Percentiles rank a stretch among this genome's conserved stretches.
Conservation (phyloP, 176 grass and related monocot species). For the Bolboschoenus planiculmis region DNA sequence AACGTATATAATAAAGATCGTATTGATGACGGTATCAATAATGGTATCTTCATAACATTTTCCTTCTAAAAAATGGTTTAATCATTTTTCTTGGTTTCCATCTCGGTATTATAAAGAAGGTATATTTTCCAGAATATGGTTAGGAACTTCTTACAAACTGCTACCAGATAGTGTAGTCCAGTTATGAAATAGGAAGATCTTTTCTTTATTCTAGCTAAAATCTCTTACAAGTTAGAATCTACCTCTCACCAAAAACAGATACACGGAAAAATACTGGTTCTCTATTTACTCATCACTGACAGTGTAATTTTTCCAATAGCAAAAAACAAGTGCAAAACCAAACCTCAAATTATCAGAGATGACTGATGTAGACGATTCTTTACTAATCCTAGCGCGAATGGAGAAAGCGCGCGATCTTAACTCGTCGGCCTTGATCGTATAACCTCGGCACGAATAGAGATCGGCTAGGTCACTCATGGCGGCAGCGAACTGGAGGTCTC, state of each 20-base stretch:
- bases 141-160: background rate
- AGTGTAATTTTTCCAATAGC: background rate
- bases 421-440: conserved; percentile 61
- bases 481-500: conserved; percentile 46
- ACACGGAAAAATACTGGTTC: background rate
- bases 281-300: background rate
- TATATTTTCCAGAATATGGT: background rate
- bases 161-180: background rate
- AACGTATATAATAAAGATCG: no score
- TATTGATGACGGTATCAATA: no score
- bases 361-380: background rate
- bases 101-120: background rate
- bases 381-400: conserved; percentile 25
- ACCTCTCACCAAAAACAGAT: background rate
- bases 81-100: background rate
- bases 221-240: background rate
- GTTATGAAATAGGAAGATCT: background rate
- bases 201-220: background rate
- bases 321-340: background rate
- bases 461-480: conserved; percentile 70
- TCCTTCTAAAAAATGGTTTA: no score
- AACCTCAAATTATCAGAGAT: conserved; percentile 28
- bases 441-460: conserved; percentile 51
- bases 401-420: conserved; percentile 58
- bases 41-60: no score